Evolutionary conservation across 495 filamentous ascomycete species (phyloP).

Genomic region (Penicillium macrosclerotiorum): DNA sequence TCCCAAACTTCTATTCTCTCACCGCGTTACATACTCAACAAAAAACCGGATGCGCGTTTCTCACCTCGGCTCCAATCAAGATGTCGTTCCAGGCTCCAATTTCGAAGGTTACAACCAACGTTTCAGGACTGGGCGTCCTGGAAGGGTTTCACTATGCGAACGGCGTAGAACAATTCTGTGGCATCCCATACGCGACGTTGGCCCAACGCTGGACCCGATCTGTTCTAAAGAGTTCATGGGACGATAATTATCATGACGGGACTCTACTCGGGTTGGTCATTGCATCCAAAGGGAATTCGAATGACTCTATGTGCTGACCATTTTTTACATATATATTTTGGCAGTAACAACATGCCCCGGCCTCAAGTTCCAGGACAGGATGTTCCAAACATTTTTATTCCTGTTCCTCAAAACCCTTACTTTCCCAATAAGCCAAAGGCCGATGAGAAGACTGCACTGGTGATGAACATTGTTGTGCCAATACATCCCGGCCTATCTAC

Average conservation of each 20-base stretch:
- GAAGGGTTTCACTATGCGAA: conserved; percentile 9
- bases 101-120: conserved; percentile 1
- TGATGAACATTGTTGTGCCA: conserved; percentile 7
- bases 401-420: conserved; percentile 8
- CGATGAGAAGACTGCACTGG: conserved; percentile 9
- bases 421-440: background rate
- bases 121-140: conserved; percentile 4
- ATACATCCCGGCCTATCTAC: background rate
- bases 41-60: no score
- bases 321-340: no score
- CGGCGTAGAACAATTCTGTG: conserved; percentile 14
- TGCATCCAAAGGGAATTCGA: background rate
- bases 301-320: background rate
- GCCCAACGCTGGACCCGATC: conserved; percentile 14
- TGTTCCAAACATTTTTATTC: conserved; percentile 8
- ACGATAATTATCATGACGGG: conserved; percentile 10
- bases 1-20: no score
- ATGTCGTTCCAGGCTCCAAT: conserved; percentile 12
- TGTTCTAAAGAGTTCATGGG: conserved; percentile 8
- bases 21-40: no score
- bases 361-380: background rate
- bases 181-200: conserved; percentile 10
- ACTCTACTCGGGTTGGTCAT: conserved; percentile 10
- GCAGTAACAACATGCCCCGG: conserved; percentile 10
- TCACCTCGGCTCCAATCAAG: background rate